Evolutionary conservation across 805 yeast genomes (phyloP), one percentile per base, ranked within the genome.

Genomic region (Saccharomycopsis sp.): DNA sequence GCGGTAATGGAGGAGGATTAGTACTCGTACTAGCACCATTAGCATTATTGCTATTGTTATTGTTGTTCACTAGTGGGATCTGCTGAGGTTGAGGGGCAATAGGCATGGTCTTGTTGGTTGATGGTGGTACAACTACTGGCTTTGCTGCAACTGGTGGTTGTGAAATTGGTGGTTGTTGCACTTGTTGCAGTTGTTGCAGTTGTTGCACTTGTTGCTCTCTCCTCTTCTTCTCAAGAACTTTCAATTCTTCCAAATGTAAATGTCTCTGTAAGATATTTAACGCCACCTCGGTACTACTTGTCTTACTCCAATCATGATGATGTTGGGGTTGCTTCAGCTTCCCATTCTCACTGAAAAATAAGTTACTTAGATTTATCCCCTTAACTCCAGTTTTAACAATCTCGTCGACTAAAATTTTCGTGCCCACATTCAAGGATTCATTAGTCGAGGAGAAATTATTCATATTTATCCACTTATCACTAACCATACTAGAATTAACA

Each of bases 281-380:
- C 2, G 52, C 52, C 16, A 48, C 16, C 11, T 48, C 50, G n/a
- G 42, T 23, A 14, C 32, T 27, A 20, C 23, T 22, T 9, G n/a
- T 29, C 9, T 27, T 39, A 28, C 13, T 29, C 4, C 13, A 13
- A 29, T 29, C 26, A 13, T 23, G 26, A 22, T n/a, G 28, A 8
- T 35, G 14, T 8, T 27, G 14, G 13, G 14, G 37, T 14, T 38
- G 21, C 7, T 14, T 22, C n/a, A n/a, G n/a, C n/a, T n/a, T n/a
- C n/a, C n/a, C n/a, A n/a, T 14, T 39, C 17, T 39, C 26, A 4
- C 20, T 24, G 28, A 23, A 22, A n/a, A 39, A 23, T 19, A 22
- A 22, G 28, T 26, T 27, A 14, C 36, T 46, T 14, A 23, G 23
- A 14, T 20, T 38, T 35, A 39, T 21, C 8, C 45, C 45, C 24